phyloP scores from a whole-genome alignment of 2,329 filamentous ascomycete species.

The Thelonectria blattea region DNA sequence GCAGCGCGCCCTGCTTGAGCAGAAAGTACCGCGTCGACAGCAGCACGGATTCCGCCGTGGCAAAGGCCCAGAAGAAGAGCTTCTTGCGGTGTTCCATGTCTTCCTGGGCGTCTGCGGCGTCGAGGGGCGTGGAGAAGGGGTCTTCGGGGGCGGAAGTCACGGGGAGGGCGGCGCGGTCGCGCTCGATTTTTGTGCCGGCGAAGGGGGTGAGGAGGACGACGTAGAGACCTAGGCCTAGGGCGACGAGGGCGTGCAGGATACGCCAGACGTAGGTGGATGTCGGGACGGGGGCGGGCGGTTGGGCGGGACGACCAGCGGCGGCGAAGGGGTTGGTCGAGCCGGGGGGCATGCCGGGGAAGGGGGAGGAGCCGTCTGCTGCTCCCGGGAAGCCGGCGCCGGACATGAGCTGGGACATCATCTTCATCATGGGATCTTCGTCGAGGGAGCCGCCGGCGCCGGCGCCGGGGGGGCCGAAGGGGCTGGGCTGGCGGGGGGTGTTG shows the following conservation, averaged over 20 bases:
- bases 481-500: constrained; percentile 36
- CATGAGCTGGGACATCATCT: constrained; percentile 79
- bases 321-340: constrained; percentile 43
- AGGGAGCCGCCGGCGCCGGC: constrained; percentile 17
- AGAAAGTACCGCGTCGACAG: constrained; percentile 75
- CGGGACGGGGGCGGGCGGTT: constrained; percentile 38
- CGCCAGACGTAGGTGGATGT: constrained; percentile 66
- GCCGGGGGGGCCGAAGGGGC: constrained; percentile 30
- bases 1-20: constrained; percentile 64
- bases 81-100: constrained; percentile 43
- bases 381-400: constrained; percentile 42
- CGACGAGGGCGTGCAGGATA: constrained; percentile 74
- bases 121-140: constrained; percentile 29
- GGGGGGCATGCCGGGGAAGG: constrained; percentile 47
- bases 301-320: constrained; percentile 34
- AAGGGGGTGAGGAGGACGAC: constrained; percentile 73
- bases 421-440: constrained; percentile 53
- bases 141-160: constrained; percentile 32
- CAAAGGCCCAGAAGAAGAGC: constrained; percentile 79
- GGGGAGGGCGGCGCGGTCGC: constrained; percentile 51
- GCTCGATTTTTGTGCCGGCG: constrained; percentile 67
- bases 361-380: constrained; percentile 36
- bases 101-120: constrained; percentile 37
- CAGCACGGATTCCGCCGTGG: constrained; percentile 75
- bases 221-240: constrained; percentile 72